phyloP scores from a whole-genome alignment of 768 basidiomycete species.

The Podaxis sp. region DNA sequence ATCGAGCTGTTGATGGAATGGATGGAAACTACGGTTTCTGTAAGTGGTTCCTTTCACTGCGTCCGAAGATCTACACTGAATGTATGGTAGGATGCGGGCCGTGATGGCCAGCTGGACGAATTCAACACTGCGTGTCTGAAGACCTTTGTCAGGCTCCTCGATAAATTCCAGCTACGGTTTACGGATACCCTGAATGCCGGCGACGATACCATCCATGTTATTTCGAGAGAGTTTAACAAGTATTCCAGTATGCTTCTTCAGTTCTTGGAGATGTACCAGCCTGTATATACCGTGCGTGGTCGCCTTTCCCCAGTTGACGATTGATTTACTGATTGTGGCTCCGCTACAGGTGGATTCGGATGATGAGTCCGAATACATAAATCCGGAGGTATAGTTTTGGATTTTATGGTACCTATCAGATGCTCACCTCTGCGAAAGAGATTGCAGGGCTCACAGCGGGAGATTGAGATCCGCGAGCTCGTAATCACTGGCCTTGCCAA shows the following conservation, averaged over 20 bases:
- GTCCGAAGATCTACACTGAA: not conserved
- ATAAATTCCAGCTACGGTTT: conserved; percentile 64
- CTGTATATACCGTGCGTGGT: conserved; percentile 38
- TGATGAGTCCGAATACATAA: conserved; percentile 26
- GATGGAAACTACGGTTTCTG: conserved; percentile 49
- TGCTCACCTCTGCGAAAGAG: conserved; percentile 23
- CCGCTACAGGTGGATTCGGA: conserved; percentile 48
- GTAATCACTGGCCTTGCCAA: conserved; percentile 80
- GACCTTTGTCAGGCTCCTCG: conserved; percentile 71
- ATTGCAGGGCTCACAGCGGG: conserved; percentile 41
- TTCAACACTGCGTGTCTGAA: conserved; percentile 71
- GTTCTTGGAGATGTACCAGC: conserved; percentile 49
- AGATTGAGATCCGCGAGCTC: conserved; percentile 65
- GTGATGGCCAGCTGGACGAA: conserved; percentile 43
- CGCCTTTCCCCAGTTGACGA: not conserved
- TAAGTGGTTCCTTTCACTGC: conserved; percentile 25
- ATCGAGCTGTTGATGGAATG: conserved; percentile 79
- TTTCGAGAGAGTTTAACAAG: conserved; percentile 75
- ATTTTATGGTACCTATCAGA: not conserved
- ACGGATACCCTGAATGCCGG: conserved; percentile 48
- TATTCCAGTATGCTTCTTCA: conserved; percentile 66
- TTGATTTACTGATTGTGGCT: not conserved
- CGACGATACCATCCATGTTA: conserved; percentile 63
- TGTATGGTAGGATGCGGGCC: not conserved
- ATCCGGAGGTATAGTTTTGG: not conserved